Conservation (phyloP, 2,329 filamentous ascomycete genomes). For the Fusarium fujikuroi region DNA sequence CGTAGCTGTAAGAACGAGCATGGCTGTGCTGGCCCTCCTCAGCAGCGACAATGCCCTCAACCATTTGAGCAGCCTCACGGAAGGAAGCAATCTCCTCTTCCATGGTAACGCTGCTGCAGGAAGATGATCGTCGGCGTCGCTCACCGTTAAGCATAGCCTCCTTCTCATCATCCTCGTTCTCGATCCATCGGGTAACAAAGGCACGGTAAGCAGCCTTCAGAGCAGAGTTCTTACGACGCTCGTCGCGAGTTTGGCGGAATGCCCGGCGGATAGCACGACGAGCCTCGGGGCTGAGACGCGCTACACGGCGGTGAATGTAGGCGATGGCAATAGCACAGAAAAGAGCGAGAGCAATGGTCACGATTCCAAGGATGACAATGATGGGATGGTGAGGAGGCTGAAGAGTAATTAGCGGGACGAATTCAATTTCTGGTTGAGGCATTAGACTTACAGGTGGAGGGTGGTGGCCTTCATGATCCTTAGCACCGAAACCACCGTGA, state of each 20-base stretch:
- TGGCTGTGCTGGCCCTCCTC: constrained; percentile 50
- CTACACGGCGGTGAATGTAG: constrained; percentile 40
- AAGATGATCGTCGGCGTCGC: constrained; percentile 23
- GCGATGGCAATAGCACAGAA: constrained; percentile 41
- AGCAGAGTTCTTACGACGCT: constrained; percentile 44
- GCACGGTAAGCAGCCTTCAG: constrained; percentile 45
- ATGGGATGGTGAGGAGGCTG: constrained; percentile 29
- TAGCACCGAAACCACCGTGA: constrained; percentile 19
- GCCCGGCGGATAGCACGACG: constrained; percentile 41
- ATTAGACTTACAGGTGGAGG: constrained; percentile 35
- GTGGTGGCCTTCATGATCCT: constrained; percentile 16
- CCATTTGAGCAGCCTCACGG: constrained; percentile 57
- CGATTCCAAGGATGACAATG: constrained; percentile 41
- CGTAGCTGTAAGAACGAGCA: constrained; percentile 18
- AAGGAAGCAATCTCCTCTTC: constrained; percentile 62
- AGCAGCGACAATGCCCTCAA: constrained; percentile 58
- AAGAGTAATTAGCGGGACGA: not conserved
- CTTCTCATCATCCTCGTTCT: constrained; percentile 39
- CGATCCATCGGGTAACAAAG: constrained; percentile 46
- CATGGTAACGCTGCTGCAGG: constrained; percentile 50
- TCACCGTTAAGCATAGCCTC: constrained; percentile 34
- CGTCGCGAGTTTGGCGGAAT: constrained; percentile 39
- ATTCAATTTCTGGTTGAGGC: not conserved
- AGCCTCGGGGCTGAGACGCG: constrained; percentile 29
- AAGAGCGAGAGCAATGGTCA: constrained; percentile 39